Conservation (phyloP, 495 filamentous ascomycete genomes). For the Xylaria grammica region DNA sequence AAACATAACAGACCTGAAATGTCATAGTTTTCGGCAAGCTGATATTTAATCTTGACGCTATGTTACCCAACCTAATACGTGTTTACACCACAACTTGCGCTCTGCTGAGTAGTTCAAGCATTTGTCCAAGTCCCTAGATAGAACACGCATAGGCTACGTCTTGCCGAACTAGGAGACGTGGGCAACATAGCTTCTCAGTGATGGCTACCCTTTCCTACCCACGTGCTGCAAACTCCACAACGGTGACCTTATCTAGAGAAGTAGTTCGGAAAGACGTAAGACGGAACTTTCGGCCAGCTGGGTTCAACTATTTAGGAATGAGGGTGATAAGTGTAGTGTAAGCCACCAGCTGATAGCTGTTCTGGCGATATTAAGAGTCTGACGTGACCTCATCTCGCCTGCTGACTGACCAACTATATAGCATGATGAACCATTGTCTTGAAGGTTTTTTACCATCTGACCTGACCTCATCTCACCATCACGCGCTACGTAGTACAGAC, state of each 20-base stretch:
- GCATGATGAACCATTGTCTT: not conserved
- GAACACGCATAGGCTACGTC: not conserved
- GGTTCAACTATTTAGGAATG: too few relatives aligned
- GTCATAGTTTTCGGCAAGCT: not conserved
- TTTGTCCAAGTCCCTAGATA: not conserved
- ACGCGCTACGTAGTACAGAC: not conserved
- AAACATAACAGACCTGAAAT: not conserved
- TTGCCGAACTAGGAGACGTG: too few relatives aligned
- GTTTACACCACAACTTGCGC: not conserved
- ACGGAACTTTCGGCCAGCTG: too few relatives aligned
- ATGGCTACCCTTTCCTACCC: not conserved
- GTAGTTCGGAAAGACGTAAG: too few relatives aligned
- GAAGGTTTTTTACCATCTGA: not conserved
- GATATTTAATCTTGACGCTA: conserved; percentile 4
- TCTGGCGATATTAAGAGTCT: not conserved
- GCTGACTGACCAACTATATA: not conserved
- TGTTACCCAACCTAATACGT: not conserved
- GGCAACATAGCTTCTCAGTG: not conserved
- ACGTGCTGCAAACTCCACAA: too few relatives aligned
- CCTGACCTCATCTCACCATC: conserved; percentile 12
- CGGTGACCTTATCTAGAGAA: too few relatives aligned
- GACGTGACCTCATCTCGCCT: not conserved
- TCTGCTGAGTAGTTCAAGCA: not conserved
- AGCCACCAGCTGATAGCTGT: not conserved
- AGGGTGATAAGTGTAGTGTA: not conserved